Evolutionary conservation across 1,139 yeast genomes (phyloP), one percentile per base, ranked within the genome.

Genomic region (Wickerhamomyces sp.): DNA sequence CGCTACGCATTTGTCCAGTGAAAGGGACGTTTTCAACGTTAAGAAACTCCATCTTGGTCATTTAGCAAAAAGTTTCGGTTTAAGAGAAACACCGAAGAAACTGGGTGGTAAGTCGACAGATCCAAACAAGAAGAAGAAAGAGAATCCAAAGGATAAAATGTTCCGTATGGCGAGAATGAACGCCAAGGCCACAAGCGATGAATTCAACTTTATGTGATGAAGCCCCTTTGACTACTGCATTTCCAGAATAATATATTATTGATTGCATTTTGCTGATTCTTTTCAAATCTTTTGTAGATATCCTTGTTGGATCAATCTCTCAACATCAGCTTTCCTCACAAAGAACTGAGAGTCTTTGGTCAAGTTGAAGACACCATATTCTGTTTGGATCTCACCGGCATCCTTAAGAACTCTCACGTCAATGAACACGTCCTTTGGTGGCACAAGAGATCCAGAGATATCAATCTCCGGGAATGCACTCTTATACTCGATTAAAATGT

Each of bases 361-460:
- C 49, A 91, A 64, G 49, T 89, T 89, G 63, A 91, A 88, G 7
- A 88, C 95, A 21, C 98, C 98, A 50, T 91, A 91, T 57, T 91
- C 98, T 0, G 98, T 91, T 54, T 89, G 96, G 26, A 91, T 88
- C 55, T 91, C 97, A 2, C 98, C 98, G 0, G 96, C 97, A 52
- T 91, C 95, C 51, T 84, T 84, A 37, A 91, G 61, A 9, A 91
- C 97, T 36, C 98, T 66, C 4, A 91, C 97, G 54, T 91, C 98
- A 11, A 91, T 84, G 51, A 89, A 91, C 27, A 91, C 83, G 48
- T 87, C 94, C 20, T 75, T 75, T 1, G 98, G 98, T 0, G 98
- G 98, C 26, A 76, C 86, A 47, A 91, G 58, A 21, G 86, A 78
- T 0, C 97, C 97, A 19, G 91, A 75, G 26, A 91, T 64, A 52